Evolutionary conservation across 2,329 filamentous ascomycete species (phyloP), one percentile per base, ranked within the genome.

Genomic region (Pseudocercospora fijiensis): DNA sequence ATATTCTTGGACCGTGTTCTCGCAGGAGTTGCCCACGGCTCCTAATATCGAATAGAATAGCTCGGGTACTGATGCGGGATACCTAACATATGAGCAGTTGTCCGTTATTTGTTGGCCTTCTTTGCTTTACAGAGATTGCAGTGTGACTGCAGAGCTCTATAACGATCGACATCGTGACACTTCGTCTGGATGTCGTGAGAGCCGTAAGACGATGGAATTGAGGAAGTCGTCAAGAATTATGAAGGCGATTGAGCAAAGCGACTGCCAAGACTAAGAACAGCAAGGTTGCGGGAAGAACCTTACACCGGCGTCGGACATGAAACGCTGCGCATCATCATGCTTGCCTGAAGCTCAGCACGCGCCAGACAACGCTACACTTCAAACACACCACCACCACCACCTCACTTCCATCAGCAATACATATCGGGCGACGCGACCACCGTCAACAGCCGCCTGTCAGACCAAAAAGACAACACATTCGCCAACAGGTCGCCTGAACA

Each of bases 251-350:
- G 28, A 10, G 11, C 13, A 37, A n/a, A 6, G 4, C 13, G 33
- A n/a, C 33, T 37, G 33, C 33, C 33, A 37, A 37, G 33, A 37
- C 30, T 10, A 6, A 37, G 7, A n/a, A 2, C 1, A 41, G 37
- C 37, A 41, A 41, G 37, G 37, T 41, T 41, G 20, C 45, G 45
- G 45, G 45, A 49, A 26, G 16, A 53, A 53, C 49, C 24, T 53
- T 53, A 49, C 10, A n/a, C 26, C 49, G 49, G 49, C 49, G 26
- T 5, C 49, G 49, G 49, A 30, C 49, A 53, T 53, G 49, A 53
- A 53, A 53, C 49, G 43, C 51, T 51, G 57, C 63, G 60, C 60
- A 64, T 68, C 60, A 66, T 69, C 63, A 64, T 62, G 65, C 62
- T 55, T 67, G 65, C 62, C 64, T 67, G 59, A 57, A 59, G 57